Percentiles rank a stretch among this genome's conserved stretches.
Evolutionary conservation across 1,139 yeast genomes (phyloP).

Genomic region (Blastobotrys arbuscula): DNA sequence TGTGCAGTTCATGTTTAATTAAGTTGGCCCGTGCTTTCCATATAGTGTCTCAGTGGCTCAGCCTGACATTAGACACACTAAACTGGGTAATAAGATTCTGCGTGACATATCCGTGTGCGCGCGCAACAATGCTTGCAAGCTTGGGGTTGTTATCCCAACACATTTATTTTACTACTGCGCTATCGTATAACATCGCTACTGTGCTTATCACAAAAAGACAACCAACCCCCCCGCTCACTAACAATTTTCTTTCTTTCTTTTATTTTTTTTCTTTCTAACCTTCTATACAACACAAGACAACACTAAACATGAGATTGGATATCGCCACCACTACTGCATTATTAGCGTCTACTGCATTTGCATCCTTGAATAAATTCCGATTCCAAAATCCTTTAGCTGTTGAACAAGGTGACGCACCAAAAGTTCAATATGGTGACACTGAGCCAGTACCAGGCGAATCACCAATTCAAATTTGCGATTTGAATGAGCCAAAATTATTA

Average conservation of each 20-base stretch:
- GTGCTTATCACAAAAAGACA: neutral
- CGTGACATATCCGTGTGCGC: no score
- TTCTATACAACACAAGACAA: neutral
- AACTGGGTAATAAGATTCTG: no score
- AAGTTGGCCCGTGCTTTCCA: no score
- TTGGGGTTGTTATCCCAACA: no score
- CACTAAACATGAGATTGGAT: slow-evolving; percentile 7
- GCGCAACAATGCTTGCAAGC: no score
- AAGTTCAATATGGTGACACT: slow-evolving; percentile 14
- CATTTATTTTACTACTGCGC: no score
- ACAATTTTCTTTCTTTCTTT: slow-evolving; percentile 1
- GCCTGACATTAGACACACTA: no score
- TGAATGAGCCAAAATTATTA: slow-evolving; percentile 49
- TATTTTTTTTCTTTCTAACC: neutral
- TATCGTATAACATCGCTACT: no score
- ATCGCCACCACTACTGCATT: slow-evolving; percentile 3
- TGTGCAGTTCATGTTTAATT: no score
- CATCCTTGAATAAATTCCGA: slow-evolving; percentile 4
- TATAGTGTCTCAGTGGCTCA: no score
- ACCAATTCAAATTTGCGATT: slow-evolving; percentile 75
- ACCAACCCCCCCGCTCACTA: neutral
- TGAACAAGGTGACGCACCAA: slow-evolving; percentile 4
- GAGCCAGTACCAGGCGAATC: slow-evolving; percentile 74
- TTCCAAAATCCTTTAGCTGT: slow-evolving; percentile 9
- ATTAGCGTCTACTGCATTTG: slow-evolving; percentile 5